Evolutionary conservation across 2,329 filamentous ascomycete genomes (phyloP).

Genomic region (Bipolaris zeicola): DNA sequence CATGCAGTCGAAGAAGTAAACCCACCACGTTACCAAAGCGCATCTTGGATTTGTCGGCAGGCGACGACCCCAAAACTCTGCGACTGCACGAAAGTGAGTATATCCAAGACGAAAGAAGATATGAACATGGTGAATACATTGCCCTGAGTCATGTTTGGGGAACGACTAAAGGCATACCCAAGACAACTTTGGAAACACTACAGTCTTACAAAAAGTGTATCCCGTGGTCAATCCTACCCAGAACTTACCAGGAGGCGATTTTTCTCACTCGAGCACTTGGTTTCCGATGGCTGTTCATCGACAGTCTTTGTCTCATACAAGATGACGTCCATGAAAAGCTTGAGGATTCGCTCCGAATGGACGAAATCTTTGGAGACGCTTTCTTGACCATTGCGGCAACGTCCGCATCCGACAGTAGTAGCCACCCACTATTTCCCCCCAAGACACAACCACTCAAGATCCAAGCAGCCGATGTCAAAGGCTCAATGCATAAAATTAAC

Average conservation of each 20-base stretch:
- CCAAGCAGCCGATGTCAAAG: conserved; percentile 42
- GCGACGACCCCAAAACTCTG: conserved; percentile 38
- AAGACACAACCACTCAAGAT: conserved; percentile 39
- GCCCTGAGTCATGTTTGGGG: conserved; percentile 45
- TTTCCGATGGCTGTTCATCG: conserved; percentile 47
- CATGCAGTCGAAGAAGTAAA: conserved; percentile 31
- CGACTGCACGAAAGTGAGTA: conserved; percentile 38
- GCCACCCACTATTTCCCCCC: conserved; percentile 32
- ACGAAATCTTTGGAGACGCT: conserved; percentile 39
- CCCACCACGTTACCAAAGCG: conserved; percentile 37
- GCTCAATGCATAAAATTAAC: conserved; percentile 38
- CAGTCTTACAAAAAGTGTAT: conserved; percentile 36
- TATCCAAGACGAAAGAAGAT: conserved; percentile 30
- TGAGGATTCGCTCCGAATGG: conserved; percentile 36
- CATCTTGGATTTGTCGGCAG: conserved; percentile 37
- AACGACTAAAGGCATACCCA: conserved; percentile 31
- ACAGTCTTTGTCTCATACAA: conserved; percentile 43
- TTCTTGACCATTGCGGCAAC: conserved; percentile 45
- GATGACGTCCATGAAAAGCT: conserved; percentile 37
- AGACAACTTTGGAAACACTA: conserved; percentile 37
- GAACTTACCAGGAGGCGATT: conserved; percentile 45
- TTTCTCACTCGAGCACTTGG: conserved; percentile 44
- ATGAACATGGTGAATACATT: conserved; percentile 42
- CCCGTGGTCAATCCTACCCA: conserved; percentile 37
- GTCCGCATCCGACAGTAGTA: conserved; percentile 37